These are phyloP conservation scores for Quercus phellos DNA, from an alignment of 331 rosid species.

Conservation along the genomic window DNA sequence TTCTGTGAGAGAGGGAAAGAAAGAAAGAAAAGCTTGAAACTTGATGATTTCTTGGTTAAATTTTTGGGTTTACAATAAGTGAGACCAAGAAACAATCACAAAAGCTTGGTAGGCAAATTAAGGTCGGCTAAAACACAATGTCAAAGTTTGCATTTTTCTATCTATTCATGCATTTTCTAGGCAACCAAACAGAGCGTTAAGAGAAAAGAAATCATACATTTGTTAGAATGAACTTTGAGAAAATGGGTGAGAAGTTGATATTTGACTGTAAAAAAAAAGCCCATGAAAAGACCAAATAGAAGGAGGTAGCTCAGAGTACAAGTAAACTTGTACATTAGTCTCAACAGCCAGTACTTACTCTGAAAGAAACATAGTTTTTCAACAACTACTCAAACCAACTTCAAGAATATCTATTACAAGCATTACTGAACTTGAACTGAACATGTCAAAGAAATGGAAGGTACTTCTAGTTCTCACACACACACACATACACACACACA, in stretches of 20 bases:
- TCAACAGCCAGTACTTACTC: conserved; percentile 30
- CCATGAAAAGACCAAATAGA: conserved; percentile 18
- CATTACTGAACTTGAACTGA: neutral
- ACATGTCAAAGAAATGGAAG: conserved; percentile 16
- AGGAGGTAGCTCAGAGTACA: conserved; percentile 35
- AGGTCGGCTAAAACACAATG: neutral
- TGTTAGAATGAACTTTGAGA: neutral
- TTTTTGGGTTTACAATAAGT: neutral
- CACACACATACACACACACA: conserved; percentile 2
- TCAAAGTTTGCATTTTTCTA: conserved; percentile 9
- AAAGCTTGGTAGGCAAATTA: neutral
- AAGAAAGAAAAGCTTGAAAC: neutral
- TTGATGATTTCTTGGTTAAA: neutral
- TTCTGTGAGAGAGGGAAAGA: neutral
- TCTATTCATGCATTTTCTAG: conserved; percentile 12
- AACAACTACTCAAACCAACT: conserved; percentile 54
- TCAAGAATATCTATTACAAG: conserved; percentile 11
- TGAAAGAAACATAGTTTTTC: conserved; percentile 23
- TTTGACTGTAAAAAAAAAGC: conserved; percentile 13
- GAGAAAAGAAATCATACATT: conserved; percentile 7
- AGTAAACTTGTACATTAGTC: conserved; percentile 23
- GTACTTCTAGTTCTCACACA: conserved; percentile 9
- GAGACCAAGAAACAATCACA: neutral
- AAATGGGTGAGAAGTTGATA: neutral
- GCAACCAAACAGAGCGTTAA: conserved; percentile 26